Conservation (phyloP, 805 yeast genomes). For the Candida taoyuanica region DNA sequence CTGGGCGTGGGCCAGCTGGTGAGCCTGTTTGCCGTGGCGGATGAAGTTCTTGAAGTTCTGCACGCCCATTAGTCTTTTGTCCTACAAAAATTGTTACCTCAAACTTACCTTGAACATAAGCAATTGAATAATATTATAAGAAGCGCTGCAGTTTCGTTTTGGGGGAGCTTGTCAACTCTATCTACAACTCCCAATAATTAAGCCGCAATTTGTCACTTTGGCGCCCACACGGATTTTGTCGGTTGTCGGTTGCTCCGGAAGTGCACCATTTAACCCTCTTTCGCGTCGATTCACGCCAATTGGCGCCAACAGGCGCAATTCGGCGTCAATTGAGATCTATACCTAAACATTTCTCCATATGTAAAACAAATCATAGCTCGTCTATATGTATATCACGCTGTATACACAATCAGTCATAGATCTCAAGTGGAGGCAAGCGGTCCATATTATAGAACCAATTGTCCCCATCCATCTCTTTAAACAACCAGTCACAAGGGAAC, state of each 20-base stretch:
- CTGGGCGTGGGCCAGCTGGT: conserved; percentile 12
- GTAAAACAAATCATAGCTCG: no score
- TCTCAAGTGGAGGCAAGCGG: conserved; percentile 91
- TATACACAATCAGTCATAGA: no score
- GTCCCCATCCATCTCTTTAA: conserved; percentile 79
- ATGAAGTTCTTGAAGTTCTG: conserved; percentile 40
- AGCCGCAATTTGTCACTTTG: background rate
- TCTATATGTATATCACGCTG: no score
- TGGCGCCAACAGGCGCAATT: background rate
- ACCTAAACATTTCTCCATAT: background rate
- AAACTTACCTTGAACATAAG: conserved; percentile 2
- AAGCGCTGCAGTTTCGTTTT: no score
- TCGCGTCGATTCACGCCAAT: no score
- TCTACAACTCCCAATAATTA: background rate
- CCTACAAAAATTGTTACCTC: background rate
- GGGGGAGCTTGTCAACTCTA: no score
- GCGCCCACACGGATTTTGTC: no score
- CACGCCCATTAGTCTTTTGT: conserved; percentile 6
- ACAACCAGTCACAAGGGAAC: conserved; percentile 92
- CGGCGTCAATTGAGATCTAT: background rate
- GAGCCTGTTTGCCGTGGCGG: conserved; percentile 40
- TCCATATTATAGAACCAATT: conserved; percentile 96
- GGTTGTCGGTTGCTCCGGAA: no score
- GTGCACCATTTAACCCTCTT: no score
- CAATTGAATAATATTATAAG: no score